Evolutionary conservation across 768 basidiomycete species (phyloP).

Genomic region (Sistotremastrum niveocremeum): DNA sequence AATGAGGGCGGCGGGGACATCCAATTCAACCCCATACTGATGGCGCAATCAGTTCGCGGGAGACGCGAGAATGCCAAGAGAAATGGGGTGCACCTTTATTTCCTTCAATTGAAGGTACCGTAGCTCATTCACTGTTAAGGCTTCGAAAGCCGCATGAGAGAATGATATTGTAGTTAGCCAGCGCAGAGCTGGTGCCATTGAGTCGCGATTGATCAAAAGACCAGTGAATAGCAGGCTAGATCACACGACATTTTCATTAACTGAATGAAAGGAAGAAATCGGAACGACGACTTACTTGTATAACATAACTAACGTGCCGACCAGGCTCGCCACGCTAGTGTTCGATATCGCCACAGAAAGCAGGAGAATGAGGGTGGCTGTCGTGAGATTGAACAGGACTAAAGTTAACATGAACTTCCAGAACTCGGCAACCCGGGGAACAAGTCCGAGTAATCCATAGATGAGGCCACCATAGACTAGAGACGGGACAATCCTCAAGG

Average conservation of each 20-base stretch:
- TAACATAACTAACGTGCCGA: constrained; percentile 94
- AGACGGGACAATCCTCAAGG: constrained; percentile 87
- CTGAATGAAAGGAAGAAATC: not conserved
- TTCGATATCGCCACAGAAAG: constrained; percentile 82
- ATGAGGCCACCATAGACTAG: constrained; percentile 93
- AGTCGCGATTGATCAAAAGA: constrained; percentile 85
- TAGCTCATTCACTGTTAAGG: constrained; percentile 93
- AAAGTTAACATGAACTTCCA: constrained; percentile 98
- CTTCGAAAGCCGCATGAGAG: constrained; percentile 98
- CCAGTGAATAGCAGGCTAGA: constrained; percentile 87
- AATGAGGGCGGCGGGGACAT: constrained; percentile 92
- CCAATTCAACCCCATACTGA: constrained; percentile 92
- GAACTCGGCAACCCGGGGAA: constrained; percentile 77
- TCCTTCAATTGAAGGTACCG: constrained; percentile 89
- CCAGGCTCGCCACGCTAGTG: constrained; percentile 78
- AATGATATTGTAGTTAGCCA: constrained; percentile 91
- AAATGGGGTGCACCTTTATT: constrained; percentile 47
- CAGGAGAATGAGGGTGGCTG: constrained; percentile 82
- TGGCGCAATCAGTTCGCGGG: constrained; percentile 4
- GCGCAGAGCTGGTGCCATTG: constrained; percentile 52
- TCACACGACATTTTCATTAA: not conserved
- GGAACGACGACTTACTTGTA: constrained; percentile 66
- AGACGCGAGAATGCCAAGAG: not conserved
- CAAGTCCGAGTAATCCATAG: constrained; percentile 89
- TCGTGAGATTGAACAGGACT: constrained; percentile 93